Conservation (phyloP, 2,329 filamentous ascomycete species). For the Pseudogymnoascus sp. region DNA sequence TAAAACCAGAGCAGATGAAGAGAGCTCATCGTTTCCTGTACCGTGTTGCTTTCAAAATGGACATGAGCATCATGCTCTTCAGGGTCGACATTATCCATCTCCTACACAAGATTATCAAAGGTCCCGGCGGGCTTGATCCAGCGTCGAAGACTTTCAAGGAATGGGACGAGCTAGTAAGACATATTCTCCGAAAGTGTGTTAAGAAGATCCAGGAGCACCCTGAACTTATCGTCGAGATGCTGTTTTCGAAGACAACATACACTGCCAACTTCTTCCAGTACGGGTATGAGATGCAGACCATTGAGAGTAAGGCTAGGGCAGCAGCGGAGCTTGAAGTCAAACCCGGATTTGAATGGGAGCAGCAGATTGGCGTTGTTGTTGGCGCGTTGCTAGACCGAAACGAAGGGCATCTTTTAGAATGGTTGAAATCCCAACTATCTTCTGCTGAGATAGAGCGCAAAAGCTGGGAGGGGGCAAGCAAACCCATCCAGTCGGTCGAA, state of each 20-base stretch:
- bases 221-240: conserved; percentile 78
- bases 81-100: conserved; percentile 84
- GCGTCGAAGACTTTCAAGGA: conserved; percentile 66
- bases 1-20: conserved; percentile 75
- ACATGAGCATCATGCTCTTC: conserved; percentile 81
- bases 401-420: conserved; percentile 66
- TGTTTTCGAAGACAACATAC: conserved; percentile 84
- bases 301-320: conserved; percentile 56
- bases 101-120: conserved; percentile 87
- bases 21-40: conserved; percentile 91
- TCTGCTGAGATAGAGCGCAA: conserved; percentile 65
- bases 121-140: conserved; percentile 66
- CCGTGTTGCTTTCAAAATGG: conserved; percentile 88
- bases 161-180: conserved; percentile 83
- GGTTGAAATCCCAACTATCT: conserved; percentile 67
- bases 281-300: conserved; percentile 73
- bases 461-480: conserved; percentile 67
- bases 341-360: conserved; percentile 53
- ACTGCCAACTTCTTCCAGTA: conserved; percentile 86
- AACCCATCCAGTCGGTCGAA: conserved; percentile 45
- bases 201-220: conserved; percentile 81
- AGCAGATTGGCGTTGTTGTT: conserved; percentile 70
- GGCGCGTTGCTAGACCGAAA: conserved; percentile 73
- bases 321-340: conserved; percentile 81
- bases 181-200: conserved; percentile 72